Base-by-base conservation (phyloP, 257 asterid species). In the Primulina eburnea region DNA sequence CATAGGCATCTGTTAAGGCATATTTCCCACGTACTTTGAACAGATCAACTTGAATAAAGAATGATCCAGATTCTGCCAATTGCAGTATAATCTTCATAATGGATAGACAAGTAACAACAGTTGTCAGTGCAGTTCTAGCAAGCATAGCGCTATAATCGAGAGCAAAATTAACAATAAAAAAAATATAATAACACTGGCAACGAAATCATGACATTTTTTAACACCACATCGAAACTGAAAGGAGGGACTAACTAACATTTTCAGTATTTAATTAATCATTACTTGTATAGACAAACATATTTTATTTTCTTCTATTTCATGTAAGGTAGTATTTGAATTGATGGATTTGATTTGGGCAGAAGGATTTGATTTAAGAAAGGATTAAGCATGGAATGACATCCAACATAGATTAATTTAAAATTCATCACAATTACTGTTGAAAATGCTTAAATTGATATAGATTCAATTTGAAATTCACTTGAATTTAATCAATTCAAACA, bases 1-100 rank as follows among this genome's bases (percentile, higher is more conserved):
- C 99, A 50, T 94, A 94, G 63, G 97, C 97, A 78, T 94, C 99
- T 47, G 99, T 87, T 43, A 85, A 76, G 76, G 97, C 99, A 79
- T 86, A 94, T 79, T 94, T 94, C 50, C 95, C 99, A 52, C 99
- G 99, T 62, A 89, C 97, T 83, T 89, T 94, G 60, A 94, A 94
- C 77, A 94, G 87, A 80, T 94, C 97, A 64, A 91, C 96, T 78
- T 89, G 96, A 76, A 86, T 83, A 24, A 94, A 83, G 74, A 94
- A 94, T n/a, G 99, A 87, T 26, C 88, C 96, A 68, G 91, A 94
- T 77, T 94, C 97, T 56, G 97, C 99, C 73, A 89, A 72, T 77
- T 94, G 99, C 82, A 94, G 82, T 71, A 85, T 87, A 65, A 77
- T 92, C 99, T 93, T 76, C 84, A 79, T 71, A 58, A 73, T 64